A percentile compares a stretch with the other conserved stretches of the same genome.
Evolutionary conservation across 306 rosid species (phyloP).

Genomic region (Lagenaria siceraria): DNA sequence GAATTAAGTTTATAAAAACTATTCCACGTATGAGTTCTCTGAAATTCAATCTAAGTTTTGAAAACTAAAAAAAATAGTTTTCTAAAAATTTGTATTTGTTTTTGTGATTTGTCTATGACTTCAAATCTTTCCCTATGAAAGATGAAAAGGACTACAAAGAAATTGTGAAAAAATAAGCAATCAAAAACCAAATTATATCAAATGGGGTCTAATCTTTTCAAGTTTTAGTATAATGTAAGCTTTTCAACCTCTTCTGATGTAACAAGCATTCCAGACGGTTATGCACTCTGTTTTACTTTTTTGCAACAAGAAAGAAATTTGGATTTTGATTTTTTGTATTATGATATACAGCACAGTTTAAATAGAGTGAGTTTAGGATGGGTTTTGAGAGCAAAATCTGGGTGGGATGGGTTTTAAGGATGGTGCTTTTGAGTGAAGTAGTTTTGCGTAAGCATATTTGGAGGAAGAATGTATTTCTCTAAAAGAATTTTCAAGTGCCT

Average conservation of each 20-base stretch:
- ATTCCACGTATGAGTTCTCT: too few species aligned
- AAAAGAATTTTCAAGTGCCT: neutral
- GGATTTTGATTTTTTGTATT: neutral
- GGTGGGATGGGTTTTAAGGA: neutral
- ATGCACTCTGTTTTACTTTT: neutral
- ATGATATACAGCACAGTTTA: neutral
- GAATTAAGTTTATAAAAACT: too few species aligned
- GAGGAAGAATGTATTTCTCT: neutral
- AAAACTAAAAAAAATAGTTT: too few species aligned
- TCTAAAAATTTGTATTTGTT: too few species aligned
- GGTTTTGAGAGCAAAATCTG: neutral
- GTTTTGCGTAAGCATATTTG: neutral
- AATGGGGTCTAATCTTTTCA: neutral
- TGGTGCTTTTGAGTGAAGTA: neutral
- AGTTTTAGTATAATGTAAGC: neutral
- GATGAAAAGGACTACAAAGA: too few species aligned
- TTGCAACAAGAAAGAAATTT: neutral
- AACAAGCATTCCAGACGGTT: neutral
- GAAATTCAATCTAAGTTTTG: too few species aligned
- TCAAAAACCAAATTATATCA: too few species aligned
- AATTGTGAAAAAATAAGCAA: too few species aligned
- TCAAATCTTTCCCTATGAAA: too few species aligned
- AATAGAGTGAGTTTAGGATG: neutral
- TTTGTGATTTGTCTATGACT: too few species aligned
- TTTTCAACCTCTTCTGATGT: neutral